A percentile compares a stretch with the other conserved stretches of the same genome.
Evolutionary conservation across 2,329 filamentous ascomycete species (phyloP).

Genomic region (Seiridium cupressi): DNA sequence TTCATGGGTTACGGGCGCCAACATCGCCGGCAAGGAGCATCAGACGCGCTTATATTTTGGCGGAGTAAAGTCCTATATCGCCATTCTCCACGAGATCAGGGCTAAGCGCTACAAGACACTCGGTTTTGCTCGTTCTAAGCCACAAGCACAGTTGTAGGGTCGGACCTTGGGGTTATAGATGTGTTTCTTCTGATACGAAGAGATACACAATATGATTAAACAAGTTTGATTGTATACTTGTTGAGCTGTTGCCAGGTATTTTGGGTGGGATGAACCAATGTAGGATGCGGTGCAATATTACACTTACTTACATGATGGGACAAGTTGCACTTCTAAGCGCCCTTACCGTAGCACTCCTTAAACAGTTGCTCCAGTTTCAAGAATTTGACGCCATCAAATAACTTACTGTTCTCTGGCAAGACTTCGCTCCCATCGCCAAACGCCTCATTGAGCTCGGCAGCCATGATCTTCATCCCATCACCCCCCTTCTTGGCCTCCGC

Average conservation of each 20-base stretch:
- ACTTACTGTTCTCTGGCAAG: background rate
- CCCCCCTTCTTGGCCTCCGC: background rate
- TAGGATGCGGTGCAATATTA: too few relatives aligned
- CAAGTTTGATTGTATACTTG: too few relatives aligned
- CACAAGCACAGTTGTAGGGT: too few relatives aligned
- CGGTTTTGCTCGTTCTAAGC: too few relatives aligned
- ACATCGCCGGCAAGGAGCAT: background rate
- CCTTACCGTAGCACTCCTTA: background rate
- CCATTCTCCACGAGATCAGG: too few relatives aligned
- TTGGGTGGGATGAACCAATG: too few relatives aligned
- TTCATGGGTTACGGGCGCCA: background rate
- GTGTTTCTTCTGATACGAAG: too few relatives aligned
- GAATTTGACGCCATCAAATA: constrained; percentile 3
- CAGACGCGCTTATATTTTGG: background rate
- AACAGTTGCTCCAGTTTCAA: background rate
- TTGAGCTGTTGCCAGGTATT: too few relatives aligned
- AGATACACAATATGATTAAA: too few relatives aligned
- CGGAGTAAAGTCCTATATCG: background rate
- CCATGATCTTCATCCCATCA: background rate
- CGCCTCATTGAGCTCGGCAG: constrained; percentile 3
- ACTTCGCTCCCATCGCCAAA: constrained; percentile 10
- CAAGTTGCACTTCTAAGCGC: background rate
- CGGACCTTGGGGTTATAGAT: too few relatives aligned
- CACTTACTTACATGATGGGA: background rate
- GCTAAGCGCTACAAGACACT: too few relatives aligned